Evolutionary conservation across 2,329 filamentous ascomycete species (phyloP), one percentile per base, ranked within the genome.

Genomic region (Trichoderma semiorbis): DNA sequence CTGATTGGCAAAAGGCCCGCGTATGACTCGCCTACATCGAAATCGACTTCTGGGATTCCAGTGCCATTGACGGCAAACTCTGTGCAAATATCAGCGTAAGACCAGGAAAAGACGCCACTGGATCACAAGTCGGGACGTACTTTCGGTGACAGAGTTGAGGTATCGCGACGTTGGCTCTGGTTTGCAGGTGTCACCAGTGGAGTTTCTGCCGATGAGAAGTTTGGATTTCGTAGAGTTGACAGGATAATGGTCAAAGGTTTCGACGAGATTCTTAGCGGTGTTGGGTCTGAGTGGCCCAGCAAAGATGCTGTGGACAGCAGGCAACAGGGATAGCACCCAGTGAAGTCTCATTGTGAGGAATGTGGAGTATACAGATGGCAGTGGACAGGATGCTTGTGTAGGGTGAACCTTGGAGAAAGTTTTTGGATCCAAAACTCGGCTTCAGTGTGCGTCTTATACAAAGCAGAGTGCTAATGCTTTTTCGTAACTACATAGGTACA

Each of bases 1-100:
- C 69, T 73, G 67, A 92, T 88, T 7, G 90, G 89, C 32, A 92
- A 78, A 21, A 87, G 78, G 21, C 90, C 90, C n/a, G 89, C 86
- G 74, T 91, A 91, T 0, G 87, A 89, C 79, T 92, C 89, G 69
- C 88, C 87, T 55, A 93, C 82, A 73, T 94, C 91, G 73, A 92
- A 94, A 30, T 86, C 78, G 0, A 94, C 89, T 21, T 93, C 90
- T 0, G 92, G 92, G 62, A 94, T 87, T 1, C 80, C 83, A 3
- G 84, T 85, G 3, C 91, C 89, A 75, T 93, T 87, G 53, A 93
- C 89, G 26, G 85, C 86, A 73, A 90, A 92, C 74, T 85, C 89
- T 90, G 73, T 3, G 5, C 32, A 50, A 57, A 30, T 24, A 32
- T 60, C 16, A 67, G 60, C 34, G 14, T n/a, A 14, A 8, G 34